Percentiles rank a stretch among this genome's conserved stretches.
Evolutionary conservation across 1,284 basidiomycete species (phyloP).

Genomic region (Boletus sp.): DNA sequence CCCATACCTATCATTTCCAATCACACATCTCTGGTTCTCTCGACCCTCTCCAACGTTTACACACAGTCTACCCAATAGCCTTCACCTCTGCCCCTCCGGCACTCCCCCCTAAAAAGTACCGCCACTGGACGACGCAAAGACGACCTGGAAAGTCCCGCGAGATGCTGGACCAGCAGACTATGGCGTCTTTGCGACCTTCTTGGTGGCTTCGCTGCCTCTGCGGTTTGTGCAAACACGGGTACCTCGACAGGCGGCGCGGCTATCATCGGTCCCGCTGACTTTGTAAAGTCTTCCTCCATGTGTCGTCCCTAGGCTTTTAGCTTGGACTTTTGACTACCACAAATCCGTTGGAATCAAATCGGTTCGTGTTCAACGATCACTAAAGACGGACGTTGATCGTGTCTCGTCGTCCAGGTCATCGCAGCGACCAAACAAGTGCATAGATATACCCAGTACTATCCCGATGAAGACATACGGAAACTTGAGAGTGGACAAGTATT

Average conservation of each 20-base stretch:
- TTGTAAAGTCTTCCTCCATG: no score
- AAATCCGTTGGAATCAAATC: no score
- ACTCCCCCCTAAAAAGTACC: constrained; percentile 14
- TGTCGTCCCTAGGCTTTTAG: no score
- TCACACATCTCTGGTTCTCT: constrained; percentile 15
- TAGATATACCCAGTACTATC: no score
- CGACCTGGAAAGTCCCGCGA: constrained; percentile 48
- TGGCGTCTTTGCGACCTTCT: constrained; percentile 51
- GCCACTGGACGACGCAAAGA: constrained; percentile 36
- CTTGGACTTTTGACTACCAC: no score
- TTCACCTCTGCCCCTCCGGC: not conserved
- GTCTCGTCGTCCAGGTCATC: no score
- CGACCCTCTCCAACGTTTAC: not conserved
- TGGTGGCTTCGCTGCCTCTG: constrained; percentile 32
- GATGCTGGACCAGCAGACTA: constrained; percentile 56
- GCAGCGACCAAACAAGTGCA: no score
- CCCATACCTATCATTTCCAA: constrained; percentile 13
- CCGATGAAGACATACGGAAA: not conserved
- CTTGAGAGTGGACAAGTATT: not conserved
- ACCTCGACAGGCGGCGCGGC: not conserved
- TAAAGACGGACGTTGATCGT: no score
- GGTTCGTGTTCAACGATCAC: no score
- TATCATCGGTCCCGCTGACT: no score
- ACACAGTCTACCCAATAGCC: not conserved
- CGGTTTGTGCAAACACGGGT: not conserved